Evolutionary conservation across 306 rosid genomes (phyloP), one percentile per base, ranked within the genome.

Genomic region (Vachellia collinsii): DNA sequence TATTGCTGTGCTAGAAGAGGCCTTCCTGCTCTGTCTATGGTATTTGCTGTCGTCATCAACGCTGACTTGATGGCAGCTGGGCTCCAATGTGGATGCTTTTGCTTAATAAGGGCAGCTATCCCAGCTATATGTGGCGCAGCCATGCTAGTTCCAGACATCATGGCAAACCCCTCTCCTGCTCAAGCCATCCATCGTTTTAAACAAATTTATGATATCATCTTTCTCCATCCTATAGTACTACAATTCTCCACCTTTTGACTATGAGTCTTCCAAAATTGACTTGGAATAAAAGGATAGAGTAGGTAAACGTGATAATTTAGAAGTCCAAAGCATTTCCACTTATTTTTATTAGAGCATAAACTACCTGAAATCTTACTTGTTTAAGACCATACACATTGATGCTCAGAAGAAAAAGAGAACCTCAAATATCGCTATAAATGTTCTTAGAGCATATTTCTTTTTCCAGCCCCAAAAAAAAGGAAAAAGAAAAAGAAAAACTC

Each of bases 121-220:
- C 99, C 99, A 22, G 99, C 98, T 81, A 95, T 93, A 83, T 95
- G 99, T 5, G 99, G 99, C 42, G 99, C 99, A 66, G 99, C 98
- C 99, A 95, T 95, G 89, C 99, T 95, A 44, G 99, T 95, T 82
- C 99, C 98, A 69, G 99, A 95, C 62, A 96, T 92, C 97, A 96
- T 89, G 76, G 99, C 99, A 88, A 96, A 96, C 65, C 86, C 94
- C 80, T 96, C 97, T 77, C 99, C 99, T 96, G 87, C 47, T 72
- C 82, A 77, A 79, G 76, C 7, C 68, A 77, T 79, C 25, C 37
- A 16, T 58, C 22, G 64, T 62, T 62, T 34, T 53, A 54, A 50
- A 23, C 74, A 82, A 84, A 44, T 65, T 23, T 29, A 58, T 34
- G 23, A 23, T 75, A 81, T 73, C 74, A 11, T 58, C 73, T 48